Evolutionary conservation across 2,329 filamentous ascomycete species (phyloP), one percentile per base, ranked within the genome.

Genomic region (Aspergillus hiratsukae): DNA sequence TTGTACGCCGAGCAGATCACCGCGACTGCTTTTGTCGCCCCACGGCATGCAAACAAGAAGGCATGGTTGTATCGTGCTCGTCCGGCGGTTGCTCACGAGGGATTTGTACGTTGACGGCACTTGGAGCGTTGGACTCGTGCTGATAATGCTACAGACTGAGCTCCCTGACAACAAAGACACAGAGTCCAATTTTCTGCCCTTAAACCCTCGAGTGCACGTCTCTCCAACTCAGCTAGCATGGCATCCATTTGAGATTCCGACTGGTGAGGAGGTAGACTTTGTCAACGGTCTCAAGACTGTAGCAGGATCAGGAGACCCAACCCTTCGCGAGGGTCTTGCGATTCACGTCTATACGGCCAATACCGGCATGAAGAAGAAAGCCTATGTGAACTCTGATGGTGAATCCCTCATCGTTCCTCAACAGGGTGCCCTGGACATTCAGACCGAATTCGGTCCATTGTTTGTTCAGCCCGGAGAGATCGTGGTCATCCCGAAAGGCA

Each of bases 401-500:
- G 86, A 89, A 43, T 71, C 86, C 58, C 74, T 88, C 52, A 85
- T 89, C 49, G 78, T 88, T 2, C 84, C 82, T 0, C 86, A 89
- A 58, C 80, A 85, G 60, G 87, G 87, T 11, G 76, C 81, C 0
- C 76, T 89, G 1, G 83, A 88, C 61, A 85, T 89, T 48, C 85
- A 87, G 65, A 89, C 87, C 2, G 87, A 89, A 65, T 79, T 88
- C 17, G 87, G 87, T 4, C 79, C 78, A 27, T 69, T 88, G 0
- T 79, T 85, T 51, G 84, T 88, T 4, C 83, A 85, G 3, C 86
- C 85, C 0, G 85, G 85, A n/a, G 87, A 89, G 67, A 82, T 89
- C 31, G 81, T 79, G 51, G 81, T 89, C 17, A 84, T 89, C 23
- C 87, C 83, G 23, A 80, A 84, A 11, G 87, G 87, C n/a, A 78